phyloP scores from a whole-genome alignment of 1,284 basidiomycete species.

The Fomitopsis palustris region DNA sequence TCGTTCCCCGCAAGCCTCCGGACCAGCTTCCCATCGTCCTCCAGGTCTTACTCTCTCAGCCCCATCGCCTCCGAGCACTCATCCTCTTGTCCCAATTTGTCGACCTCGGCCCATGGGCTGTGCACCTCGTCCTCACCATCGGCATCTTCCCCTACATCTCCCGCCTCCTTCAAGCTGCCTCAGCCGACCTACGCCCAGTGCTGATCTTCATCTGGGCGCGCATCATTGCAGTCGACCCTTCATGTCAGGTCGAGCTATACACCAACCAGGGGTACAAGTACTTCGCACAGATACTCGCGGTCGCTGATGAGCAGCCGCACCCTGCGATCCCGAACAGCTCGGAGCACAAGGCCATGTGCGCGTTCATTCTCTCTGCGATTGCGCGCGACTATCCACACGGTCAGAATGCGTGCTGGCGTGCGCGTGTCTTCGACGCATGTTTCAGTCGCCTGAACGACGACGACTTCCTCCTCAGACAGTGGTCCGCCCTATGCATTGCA shows the following conservation, averaged over 20 bases:
- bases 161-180: constrained; percentile 92
- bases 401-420: constrained; percentile 83
- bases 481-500: constrained; percentile 91
- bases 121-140: constrained; percentile 95
- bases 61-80: constrained; percentile 91
- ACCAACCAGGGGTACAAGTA: constrained; percentile 87
- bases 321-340: constrained; percentile 82
- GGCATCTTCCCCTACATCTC: constrained; percentile 99
- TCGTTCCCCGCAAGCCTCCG: constrained; percentile 85
- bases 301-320: constrained; percentile 50
- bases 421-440: constrained; percentile 89
- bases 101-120: constrained; percentile 98
- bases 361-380: constrained; percentile 93
- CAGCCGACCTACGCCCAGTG: constrained; percentile 94
- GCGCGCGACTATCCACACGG: constrained; percentile 86
- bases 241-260: constrained; percentile 89
- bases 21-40: constrained; percentile 97
- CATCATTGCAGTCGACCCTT: constrained; percentile 92
- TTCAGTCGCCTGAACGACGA: constrained; percentile 84
- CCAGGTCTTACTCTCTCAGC: constrained; percentile 95
- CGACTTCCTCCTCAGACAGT: constrained; percentile 91
- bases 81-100: constrained; percentile 98
- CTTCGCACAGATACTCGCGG: constrained; percentile 79
- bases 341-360: constrained; percentile 98
- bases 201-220: constrained; percentile 99